Evolutionary conservation across 148 eudicot genomes (phyloP).

Genomic region (Vaccinium myrtillus): DNA sequence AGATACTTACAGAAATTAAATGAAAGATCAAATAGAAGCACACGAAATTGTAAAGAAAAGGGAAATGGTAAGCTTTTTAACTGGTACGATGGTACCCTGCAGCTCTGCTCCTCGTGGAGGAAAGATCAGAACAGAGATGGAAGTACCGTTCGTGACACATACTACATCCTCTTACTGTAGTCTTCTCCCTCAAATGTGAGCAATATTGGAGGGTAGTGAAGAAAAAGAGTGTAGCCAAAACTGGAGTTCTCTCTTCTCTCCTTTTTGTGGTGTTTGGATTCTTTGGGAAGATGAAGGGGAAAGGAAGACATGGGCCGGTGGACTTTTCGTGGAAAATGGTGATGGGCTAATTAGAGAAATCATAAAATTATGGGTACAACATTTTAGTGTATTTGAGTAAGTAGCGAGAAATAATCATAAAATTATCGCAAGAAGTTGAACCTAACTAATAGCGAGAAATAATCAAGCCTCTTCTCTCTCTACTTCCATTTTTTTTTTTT

Average conservation of each 20-base stretch:
- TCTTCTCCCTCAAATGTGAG: not conserved
- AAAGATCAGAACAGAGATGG: not conserved
- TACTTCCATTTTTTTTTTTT: too few species aligned
- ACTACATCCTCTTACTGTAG: not conserved
- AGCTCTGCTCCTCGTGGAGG: not conserved
- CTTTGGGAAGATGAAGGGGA: not conserved
- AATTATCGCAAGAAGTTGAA: too few species aligned
- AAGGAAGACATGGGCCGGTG: not conserved
- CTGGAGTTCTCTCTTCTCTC: not conserved
- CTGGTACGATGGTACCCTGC: not conserved
- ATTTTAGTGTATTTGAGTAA: too few species aligned
- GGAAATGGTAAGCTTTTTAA: not conserved
- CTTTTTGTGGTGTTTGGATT: not conserved
- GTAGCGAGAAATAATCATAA: too few species aligned
- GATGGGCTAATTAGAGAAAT: too few species aligned
- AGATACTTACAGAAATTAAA: slow-evolving; percentile 7
- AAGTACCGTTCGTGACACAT: slow-evolving; percentile 10
- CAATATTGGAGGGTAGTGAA: not conserved
- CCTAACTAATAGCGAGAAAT: too few species aligned
- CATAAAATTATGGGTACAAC: too few species aligned
- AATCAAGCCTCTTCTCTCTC: too few species aligned
- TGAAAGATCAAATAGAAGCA: not conserved
- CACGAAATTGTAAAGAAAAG: not conserved
- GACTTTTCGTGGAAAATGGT: too few species aligned
- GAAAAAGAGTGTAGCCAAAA: not conserved